Evolutionary conservation across 495 filamentous ascomycete genomes (phyloP).

Genomic region (Aspergillus sclerotiicarbonarius): DNA sequence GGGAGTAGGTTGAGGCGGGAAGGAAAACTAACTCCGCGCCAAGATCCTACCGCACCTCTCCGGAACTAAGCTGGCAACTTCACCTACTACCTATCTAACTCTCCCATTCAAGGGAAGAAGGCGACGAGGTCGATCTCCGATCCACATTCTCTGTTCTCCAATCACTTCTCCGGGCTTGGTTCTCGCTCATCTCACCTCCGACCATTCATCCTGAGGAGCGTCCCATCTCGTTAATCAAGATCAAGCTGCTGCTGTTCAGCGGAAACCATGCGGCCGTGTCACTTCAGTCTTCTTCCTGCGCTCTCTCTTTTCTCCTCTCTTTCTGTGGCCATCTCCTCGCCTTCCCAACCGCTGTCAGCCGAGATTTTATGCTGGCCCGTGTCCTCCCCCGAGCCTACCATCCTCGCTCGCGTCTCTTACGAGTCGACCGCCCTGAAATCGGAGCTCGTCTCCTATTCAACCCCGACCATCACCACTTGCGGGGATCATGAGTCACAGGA

Average conservation of each 20-base stretch:
- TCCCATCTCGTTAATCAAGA: not conserved
- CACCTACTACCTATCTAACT: not conserved
- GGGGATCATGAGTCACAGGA: not conserved
- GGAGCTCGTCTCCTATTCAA: slow-evolving; percentile 35
- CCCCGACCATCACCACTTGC: slow-evolving; percentile 19
- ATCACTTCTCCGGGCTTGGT: not conserved
- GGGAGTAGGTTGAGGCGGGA: no score
- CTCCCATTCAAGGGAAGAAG: not conserved
- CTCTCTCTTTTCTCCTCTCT: slow-evolving; percentile 12
- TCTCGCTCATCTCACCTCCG: not conserved
- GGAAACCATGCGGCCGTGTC: slow-evolving; percentile 29
- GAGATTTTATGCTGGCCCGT: slow-evolving; percentile 46
- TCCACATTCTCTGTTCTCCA: not conserved
- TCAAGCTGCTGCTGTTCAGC: not conserved
- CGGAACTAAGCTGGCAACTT: not conserved
- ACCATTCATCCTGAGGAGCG: not conserved
- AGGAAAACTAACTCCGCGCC: no score
- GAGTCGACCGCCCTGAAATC: slow-evolving; percentile 31
- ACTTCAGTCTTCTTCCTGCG: slow-evolving; percentile 12
- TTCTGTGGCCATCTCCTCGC: slow-evolving; percentile 15
- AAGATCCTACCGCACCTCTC: no score
- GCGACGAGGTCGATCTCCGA: no score
- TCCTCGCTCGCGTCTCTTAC: slow-evolving; percentile 42
- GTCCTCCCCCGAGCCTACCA: slow-evolving; percentile 31
- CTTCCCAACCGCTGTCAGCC: slow-evolving; percentile 23